Evolutionary conservation across 768 basidiomycete species (phyloP).

Genomic region (Cyclocybe aegerita): DNA sequence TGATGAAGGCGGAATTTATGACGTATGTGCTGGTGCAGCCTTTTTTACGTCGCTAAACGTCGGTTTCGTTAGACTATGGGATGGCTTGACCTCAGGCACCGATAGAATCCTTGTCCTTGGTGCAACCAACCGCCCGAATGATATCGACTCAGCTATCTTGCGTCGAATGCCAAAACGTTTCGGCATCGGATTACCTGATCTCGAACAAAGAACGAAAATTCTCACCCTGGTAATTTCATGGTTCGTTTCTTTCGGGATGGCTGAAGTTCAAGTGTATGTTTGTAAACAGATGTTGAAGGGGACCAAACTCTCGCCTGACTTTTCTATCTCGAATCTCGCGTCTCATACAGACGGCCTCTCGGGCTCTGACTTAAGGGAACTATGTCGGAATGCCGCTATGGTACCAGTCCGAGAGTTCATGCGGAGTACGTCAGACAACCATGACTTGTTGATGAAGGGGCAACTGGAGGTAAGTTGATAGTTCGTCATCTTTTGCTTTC

Average conservation of each 20-base stretch:
- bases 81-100: conserved; percentile 79
- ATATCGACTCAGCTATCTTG: conserved; percentile 84
- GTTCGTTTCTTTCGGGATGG: not conserved
- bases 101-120: conserved; percentile 90
- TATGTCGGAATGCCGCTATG: conserved; percentile 95
- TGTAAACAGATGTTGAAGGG: conserved; percentile 79
- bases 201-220: conserved; percentile 80
- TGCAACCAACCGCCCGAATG: conserved; percentile 93
- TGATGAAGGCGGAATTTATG: conserved; percentile 98
- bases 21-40: conserved; percentile 50
- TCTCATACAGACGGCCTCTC: conserved; percentile 71
- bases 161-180: conserved; percentile 99
- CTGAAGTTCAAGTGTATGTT: not conserved
- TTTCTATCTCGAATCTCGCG: conserved; percentile 66
- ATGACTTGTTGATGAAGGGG: conserved; percentile 44
- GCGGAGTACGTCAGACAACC: conserved; percentile 44
- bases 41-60: conserved; percentile 1
- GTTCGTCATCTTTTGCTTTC: not conserved
- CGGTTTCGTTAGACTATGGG: conserved; percentile 72
- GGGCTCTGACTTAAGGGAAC: conserved; percentile 89
- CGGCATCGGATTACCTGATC: conserved; percentile 76
- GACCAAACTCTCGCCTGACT: conserved; percentile 61
- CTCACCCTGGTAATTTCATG: conserved; percentile 60
- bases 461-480: conserved; percentile 41
- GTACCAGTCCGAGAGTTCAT: conserved; percentile 85